phyloP scores from a whole-genome alignment of 2,329 filamentous ascomycete genomes.

The Coniella lustricola region DNA sequence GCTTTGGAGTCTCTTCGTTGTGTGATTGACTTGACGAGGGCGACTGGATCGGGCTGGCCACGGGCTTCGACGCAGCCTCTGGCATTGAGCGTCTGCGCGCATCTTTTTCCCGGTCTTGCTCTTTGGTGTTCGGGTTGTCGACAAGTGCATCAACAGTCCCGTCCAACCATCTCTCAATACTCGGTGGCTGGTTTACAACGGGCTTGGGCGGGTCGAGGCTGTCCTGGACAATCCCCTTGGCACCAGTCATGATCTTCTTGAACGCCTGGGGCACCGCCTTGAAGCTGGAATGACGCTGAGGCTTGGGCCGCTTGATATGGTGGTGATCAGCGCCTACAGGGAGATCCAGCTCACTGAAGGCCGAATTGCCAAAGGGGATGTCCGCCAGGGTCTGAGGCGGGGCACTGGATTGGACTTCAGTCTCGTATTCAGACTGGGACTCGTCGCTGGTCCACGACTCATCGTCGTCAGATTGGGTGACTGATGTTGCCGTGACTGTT shows the following conservation, averaged over 20 bases:
- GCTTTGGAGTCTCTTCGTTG: slow-evolving; percentile 1
- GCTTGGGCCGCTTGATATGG: slow-evolving; percentile 36
- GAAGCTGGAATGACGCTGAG: slow-evolving; percentile 46
- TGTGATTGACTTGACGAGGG: background rate
- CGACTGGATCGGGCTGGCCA: background rate
- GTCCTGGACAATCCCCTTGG: slow-evolving; percentile 59
- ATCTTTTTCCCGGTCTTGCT: slow-evolving; percentile 30
- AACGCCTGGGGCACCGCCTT: slow-evolving; percentile 55
- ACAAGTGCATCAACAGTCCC: slow-evolving; percentile 57
- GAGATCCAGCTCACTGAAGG: slow-evolving; percentile 59
- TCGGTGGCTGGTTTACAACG: slow-evolving; percentile 50
- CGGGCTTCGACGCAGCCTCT: slow-evolving; percentile 18
- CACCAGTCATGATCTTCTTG: slow-evolving; percentile 57
- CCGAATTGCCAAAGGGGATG: slow-evolving; percentile 57
- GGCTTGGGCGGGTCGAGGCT: slow-evolving; percentile 49
- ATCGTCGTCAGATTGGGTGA: slow-evolving; percentile 24
- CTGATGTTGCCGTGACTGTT: slow-evolving; percentile 22
- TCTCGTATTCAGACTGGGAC: slow-evolving; percentile 19
- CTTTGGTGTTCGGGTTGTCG: slow-evolving; percentile 31
- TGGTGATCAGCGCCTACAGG: slow-evolving; percentile 41
- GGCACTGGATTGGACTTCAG: slow-evolving; percentile 33
- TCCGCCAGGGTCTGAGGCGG: slow-evolving; percentile 50
- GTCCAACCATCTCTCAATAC: slow-evolving; percentile 60
- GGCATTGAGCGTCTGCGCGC: slow-evolving; percentile 22
- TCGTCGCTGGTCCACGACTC: slow-evolving; percentile 25